Evolutionary conservation across 345 rosid species (phyloP), one percentile per base, ranked within the genome.

Genomic region (Eucalyptus sideroxylon): DNA sequence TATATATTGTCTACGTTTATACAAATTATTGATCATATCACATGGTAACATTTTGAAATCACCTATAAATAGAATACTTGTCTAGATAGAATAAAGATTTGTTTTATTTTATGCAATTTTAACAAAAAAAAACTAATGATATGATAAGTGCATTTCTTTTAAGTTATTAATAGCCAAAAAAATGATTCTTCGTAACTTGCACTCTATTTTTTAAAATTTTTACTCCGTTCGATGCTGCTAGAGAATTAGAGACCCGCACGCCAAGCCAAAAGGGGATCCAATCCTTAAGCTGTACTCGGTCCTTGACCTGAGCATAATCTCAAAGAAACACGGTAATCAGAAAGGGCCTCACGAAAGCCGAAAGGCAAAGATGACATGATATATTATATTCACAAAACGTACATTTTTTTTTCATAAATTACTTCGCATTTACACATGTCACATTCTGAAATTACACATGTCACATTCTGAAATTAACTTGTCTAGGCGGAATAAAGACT

Each of bases 11-110:
- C 4, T n/a, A 65, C 0, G 5, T 65, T 65, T 65, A 30, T 16
- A 65, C 3, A n/a, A 65, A 65, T 0, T n/a, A 15, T 1, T 65
- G 0, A 65, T n/a, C 21, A 65, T 8, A 16, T n/a, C 1, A 65
- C 19, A 16, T 16, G 1, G 77, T 15, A 3, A n/a, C 21, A 15
- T n/a, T 7, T 16, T 65, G 21, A 65, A 65, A n/a, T 65, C 2
- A 1, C 40, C 3, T 8, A 8, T n/a, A 4, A n/a, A 65, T 4
- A n/a, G 2, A 13, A 15, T n/a, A n/a, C 40, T 65, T 65, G 40
- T 65, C 40, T 65, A n/a, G 40, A 9, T 7, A 65, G 21, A 15
- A n/a, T 65, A 65, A 65, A 65, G 21, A 65, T 65, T 14, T 65
- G 6, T 65, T n/a, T n/a, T 65, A n/a, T 15, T 15, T n/a, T 16